Percentiles rank a stretch among this genome's conserved stretches.
These are phyloP conservation scores for Haematococcus lacustris DNA, from an alignment of 139 green algal genomes.

Conservation along the genomic window DNA sequence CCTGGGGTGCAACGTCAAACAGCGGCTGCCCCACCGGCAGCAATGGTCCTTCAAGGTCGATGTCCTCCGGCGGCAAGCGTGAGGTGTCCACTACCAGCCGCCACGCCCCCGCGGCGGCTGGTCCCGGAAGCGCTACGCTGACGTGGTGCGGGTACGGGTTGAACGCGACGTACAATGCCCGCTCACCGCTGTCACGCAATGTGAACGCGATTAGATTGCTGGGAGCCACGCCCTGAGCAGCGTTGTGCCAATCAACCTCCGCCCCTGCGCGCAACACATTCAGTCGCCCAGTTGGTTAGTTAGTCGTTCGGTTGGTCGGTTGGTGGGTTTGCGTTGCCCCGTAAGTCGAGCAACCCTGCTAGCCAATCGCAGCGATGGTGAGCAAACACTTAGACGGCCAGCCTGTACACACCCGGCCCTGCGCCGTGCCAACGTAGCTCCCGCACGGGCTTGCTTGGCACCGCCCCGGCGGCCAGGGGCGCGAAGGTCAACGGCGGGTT, in stretches of 20 bases:
- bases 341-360: no score
- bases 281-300: no score
- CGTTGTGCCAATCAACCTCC: constrained; percentile 2
- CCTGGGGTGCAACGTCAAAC: background rate
- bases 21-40: background rate
- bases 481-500: background rate
- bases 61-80: background rate
- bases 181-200: background rate
- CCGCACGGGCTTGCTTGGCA: background rate
- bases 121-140: background rate
- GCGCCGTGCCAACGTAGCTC: constrained; percentile 2
- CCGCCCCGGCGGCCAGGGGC: background rate
- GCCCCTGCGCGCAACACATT: constrained; percentile 1
- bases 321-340: no score
- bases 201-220: constrained; percentile 7
- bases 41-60: background rate
- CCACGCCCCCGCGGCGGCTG: background rate
- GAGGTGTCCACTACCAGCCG: background rate
- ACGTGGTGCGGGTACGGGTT: constrained; percentile 7
- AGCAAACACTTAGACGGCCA: no score
- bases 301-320: no score
- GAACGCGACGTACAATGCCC: constrained; percentile 1
- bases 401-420: background rate
- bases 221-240: background rate
- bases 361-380: no score